These are phyloP conservation scores for Urochloa ruziziensis DNA, from an alignment of 176 grass and related monocot species.

Conservation along the genomic window DNA sequence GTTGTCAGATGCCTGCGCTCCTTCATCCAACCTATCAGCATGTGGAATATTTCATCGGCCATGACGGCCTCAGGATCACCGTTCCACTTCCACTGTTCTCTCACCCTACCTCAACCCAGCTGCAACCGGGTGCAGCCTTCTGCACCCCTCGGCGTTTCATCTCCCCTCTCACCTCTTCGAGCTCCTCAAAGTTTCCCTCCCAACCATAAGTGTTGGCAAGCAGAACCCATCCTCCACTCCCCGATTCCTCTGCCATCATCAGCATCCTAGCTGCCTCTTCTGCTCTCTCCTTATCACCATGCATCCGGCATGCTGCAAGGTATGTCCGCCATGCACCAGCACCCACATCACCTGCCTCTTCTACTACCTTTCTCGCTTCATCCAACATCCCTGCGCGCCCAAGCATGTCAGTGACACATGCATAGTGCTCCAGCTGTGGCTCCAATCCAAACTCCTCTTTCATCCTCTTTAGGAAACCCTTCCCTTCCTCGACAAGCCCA, in stretches of 20 bases:
- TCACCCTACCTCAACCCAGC: constrained; percentile 44
- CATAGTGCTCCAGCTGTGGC: constrained; percentile 52
- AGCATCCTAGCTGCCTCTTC: constrained; percentile 48
- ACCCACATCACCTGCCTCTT: constrained; percentile 40
- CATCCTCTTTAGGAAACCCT: constrained; percentile 36
- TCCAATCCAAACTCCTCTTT: constrained; percentile 53
- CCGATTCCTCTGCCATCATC: constrained; percentile 23
- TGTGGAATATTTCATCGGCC: constrained; percentile 42
- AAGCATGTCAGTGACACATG: constrained; percentile 58
- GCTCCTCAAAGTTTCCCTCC: constrained; percentile 49
- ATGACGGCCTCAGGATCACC: constrained; percentile 30
- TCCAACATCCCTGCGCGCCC: constrained; percentile 55
- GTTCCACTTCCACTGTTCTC: constrained; percentile 25
- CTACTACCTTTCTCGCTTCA: constrained; percentile 40
- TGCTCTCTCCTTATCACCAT: constrained; percentile 47
- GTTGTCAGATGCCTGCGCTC: constrained; percentile 27
- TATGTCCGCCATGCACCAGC: constrained; percentile 58
- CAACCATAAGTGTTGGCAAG: constrained; percentile 49
- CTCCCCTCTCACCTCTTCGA: constrained; percentile 49
- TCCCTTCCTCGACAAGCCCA: constrained; percentile 58
- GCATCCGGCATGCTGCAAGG: constrained; percentile 58
- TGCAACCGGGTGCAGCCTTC: constrained; percentile 48
- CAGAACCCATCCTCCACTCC: constrained; percentile 48
- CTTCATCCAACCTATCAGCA: constrained; percentile 38
- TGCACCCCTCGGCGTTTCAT: constrained; percentile 48